A percentile compares a stretch with the other conserved stretches of the same genome.
These are phyloP conservation scores for Hansenula sp. DNA, from an alignment of 1,139 yeast species.

Conservation along the genomic window DNA sequence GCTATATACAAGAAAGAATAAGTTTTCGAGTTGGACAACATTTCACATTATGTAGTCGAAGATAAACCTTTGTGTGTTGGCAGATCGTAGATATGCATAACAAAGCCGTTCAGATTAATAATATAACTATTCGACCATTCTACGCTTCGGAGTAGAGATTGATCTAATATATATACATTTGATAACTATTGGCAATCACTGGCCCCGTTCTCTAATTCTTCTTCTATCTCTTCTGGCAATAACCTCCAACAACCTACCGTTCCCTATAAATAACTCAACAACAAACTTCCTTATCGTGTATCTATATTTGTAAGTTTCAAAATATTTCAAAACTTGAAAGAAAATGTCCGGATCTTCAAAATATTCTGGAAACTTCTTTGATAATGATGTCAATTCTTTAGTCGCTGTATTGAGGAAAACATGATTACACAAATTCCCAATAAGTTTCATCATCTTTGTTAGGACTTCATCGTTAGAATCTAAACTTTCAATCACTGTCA, in stretches of 20 bases:
- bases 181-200: too few species aligned
- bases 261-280: slow-evolving; percentile 56
- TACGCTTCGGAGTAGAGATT: too few species aligned
- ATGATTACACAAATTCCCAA: slow-evolving; percentile 62
- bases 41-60: too few species aligned
- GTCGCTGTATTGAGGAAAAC: slow-evolving; percentile 62
- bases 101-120: too few species aligned
- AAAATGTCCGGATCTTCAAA: slow-evolving; percentile 59
- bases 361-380: slow-evolving; percentile 45
- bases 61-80: too few species aligned
- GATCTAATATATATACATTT: too few species aligned
- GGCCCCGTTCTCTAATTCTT: slow-evolving; percentile 18
- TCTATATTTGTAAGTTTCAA: slow-evolving; percentile 66
- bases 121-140: too few species aligned
- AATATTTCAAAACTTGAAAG: slow-evolving; percentile 52
- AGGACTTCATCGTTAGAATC: slow-evolving; percentile 33
- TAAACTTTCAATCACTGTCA: slow-evolving; percentile 13
- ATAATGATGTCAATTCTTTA: slow-evolving; percentile 54
- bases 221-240: slow-evolving; percentile 40
- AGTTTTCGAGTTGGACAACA: too few species aligned
- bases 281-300: slow-evolving; percentile 61
- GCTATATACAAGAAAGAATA: too few species aligned
- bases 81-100: too few species aligned
- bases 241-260: slow-evolving; percentile 51
- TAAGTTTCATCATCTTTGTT: slow-evolving; percentile 47